These are phyloP conservation scores for Peronospora farinosa DNA, from an alignment of 352 stramenopile species.

Conservation along the genomic window DNA sequence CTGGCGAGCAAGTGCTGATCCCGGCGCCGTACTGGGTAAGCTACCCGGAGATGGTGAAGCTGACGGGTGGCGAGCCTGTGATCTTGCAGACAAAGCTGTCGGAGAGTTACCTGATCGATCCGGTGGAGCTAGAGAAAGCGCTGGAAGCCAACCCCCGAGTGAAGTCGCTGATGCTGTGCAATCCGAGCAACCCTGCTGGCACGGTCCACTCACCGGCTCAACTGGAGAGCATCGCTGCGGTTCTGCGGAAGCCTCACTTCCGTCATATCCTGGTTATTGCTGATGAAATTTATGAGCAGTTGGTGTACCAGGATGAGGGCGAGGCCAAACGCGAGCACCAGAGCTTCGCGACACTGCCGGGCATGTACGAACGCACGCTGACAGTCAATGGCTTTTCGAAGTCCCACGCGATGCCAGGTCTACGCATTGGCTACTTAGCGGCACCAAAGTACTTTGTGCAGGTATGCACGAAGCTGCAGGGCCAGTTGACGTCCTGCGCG, in stretches of 20 bases:
- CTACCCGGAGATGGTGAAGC: constrained; percentile 94
- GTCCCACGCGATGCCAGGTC: constrained; percentile 94
- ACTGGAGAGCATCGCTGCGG: constrained; percentile 45
- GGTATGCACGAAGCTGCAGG: constrained; percentile 89
- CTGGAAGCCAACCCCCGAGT: constrained; percentile 63
- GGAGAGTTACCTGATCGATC: constrained; percentile 89
- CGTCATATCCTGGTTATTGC: constrained; percentile 82
- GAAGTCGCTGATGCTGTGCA: constrained; percentile 93
- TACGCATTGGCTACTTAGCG: constrained; percentile 91
- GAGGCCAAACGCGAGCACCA: constrained; percentile 48
- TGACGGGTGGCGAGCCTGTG: constrained; percentile 85
- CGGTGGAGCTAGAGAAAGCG: constrained; percentile 62
- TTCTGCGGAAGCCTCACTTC: constrained; percentile 55
- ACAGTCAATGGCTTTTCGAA: constrained; percentile 97
- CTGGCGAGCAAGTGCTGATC: constrained; percentile 92
- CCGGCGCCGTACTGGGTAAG: constrained; percentile 95
- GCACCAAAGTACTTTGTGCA: constrained; percentile 75
- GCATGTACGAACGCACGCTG: constrained; percentile 89
- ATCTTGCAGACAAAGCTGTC: constrained; percentile 89
- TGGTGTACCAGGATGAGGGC: constrained; percentile 86
- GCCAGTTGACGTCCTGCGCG: constrained; percentile 93
- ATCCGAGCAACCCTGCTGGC: constrained; percentile 93
- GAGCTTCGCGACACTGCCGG: constrained; percentile 63
- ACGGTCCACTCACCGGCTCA: constrained; percentile 62
- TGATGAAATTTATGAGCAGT: constrained; percentile 96